Percentiles rank a stretch among this genome's conserved stretches.
phyloP scores from a whole-genome alignment of 2,329 filamentous ascomycete species.

The Colletotrichum euphorbiae region DNA sequence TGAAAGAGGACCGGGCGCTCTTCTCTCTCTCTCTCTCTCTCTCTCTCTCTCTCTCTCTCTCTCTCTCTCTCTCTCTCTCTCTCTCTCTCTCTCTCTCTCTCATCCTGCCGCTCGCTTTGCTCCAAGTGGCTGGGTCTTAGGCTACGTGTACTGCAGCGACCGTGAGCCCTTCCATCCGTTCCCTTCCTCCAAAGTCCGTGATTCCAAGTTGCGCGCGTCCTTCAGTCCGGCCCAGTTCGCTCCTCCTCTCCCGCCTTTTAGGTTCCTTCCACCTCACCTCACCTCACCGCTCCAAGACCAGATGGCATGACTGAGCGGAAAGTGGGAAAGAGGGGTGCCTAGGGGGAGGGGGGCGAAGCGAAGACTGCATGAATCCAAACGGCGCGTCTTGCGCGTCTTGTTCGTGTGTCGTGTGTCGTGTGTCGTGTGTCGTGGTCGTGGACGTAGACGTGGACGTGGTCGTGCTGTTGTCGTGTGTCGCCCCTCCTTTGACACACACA shows the following conservation, averaged over 20 bases:
- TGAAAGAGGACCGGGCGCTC: background rate
- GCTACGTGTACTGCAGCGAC: background rate
- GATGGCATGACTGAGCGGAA: constrained; percentile 5
- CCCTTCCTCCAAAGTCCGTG: constrained; percentile 1
- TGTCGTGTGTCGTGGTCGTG: background rate
- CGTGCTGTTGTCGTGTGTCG: too few relatives aligned
- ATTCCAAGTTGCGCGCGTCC: background rate
- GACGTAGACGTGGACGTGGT: background rate
- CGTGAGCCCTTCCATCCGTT: background rate
- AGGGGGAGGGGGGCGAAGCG: background rate
- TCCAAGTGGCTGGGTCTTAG: background rate
- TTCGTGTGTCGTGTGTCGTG: constrained; percentile 1
- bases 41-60: too few relatives aligned
- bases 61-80: too few relatives aligned
- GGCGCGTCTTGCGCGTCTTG: background rate
- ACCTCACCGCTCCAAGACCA: background rate
- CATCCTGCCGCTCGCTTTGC: background rate
- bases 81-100: too few relatives aligned
- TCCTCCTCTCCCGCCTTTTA: background rate
- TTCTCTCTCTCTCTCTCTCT: too few relatives aligned
- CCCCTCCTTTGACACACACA: too few relatives aligned
- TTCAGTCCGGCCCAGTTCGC: background rate
- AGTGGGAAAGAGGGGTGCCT: background rate
- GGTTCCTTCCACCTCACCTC: background rate
- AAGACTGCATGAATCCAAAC: background rate